phyloP scores from a whole-genome alignment of 345 rosid species.

The Litchi chinensis region DNA sequence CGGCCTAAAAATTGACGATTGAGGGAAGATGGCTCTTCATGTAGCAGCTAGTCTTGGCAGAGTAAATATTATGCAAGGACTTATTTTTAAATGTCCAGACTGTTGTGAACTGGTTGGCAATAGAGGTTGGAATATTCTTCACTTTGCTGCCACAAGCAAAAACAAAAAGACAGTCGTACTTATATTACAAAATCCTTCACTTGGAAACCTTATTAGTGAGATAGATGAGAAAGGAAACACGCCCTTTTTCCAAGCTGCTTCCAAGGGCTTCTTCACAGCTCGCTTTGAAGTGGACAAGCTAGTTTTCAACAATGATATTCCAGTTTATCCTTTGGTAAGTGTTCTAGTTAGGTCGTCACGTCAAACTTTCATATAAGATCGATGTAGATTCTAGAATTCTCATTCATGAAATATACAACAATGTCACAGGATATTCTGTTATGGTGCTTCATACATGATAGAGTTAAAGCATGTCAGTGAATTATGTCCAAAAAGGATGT shows the following conservation, averaged over 20 bases:
- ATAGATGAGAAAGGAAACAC: not conserved
- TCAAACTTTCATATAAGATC: not conserved
- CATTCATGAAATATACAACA: too few relatives aligned
- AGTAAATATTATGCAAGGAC: not conserved
- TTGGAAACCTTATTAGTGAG: slow-evolving; percentile 15
- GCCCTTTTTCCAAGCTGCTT: not conserved
- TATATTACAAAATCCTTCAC: not conserved
- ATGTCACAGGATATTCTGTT: too few relatives aligned
- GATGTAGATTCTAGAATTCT: not conserved
- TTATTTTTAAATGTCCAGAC: slow-evolving; percentile 15
- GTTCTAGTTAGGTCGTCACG: too few relatives aligned
- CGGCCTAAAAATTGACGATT: not conserved
- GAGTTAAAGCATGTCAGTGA: too few relatives aligned
- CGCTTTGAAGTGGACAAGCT: not conserved
- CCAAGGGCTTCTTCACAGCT: not conserved
- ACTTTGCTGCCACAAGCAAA: slow-evolving; percentile 8
- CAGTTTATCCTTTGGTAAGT: not conserved
- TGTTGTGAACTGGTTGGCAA: slow-evolving; percentile 20
- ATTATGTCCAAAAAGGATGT: too few relatives aligned
- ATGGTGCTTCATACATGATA: too few relatives aligned
- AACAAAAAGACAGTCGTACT: not conserved
- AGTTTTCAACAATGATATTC: not conserved
- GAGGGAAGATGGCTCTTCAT: slow-evolving; percentile 19
- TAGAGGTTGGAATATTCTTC: slow-evolving; percentile 22
- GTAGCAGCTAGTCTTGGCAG: slow-evolving; percentile 10